Evolutionary conservation across 257 asterid species (phyloP).

Genomic region (Ligustrum vulgare): DNA sequence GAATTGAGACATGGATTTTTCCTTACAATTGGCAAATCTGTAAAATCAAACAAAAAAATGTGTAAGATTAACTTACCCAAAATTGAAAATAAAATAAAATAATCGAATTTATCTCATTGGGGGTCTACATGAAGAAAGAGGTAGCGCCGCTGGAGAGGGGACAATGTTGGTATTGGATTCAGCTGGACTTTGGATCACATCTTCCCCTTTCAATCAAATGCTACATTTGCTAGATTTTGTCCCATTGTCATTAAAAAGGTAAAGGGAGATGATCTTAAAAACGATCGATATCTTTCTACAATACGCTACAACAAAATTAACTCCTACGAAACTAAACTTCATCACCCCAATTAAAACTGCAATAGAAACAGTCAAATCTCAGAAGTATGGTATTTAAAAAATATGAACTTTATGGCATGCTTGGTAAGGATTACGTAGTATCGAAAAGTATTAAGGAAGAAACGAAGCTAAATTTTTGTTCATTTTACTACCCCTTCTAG

Average conservation of each 20-base stretch:
- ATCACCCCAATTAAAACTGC: background rate
- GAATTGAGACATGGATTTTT: conserved; percentile 58
- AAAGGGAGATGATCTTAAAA: background rate
- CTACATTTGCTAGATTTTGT: background rate
- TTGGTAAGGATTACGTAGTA: background rate
- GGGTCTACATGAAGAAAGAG: conserved; percentile 36
- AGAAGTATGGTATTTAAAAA: background rate
- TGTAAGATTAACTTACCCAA: background rate
- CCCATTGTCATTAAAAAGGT: background rate
- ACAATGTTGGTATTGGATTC: conserved; percentile 32
- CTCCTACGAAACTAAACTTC: background rate
- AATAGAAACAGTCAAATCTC: background rate
- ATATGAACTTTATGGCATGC: background rate
- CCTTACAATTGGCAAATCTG: conserved; percentile 69
- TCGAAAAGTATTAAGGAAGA: background rate
- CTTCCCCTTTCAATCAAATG: background rate
- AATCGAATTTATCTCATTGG: background rate
- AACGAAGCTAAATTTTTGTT: background rate
- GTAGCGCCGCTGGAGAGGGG: conserved; percentile 13
- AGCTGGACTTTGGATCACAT: conserved; percentile 29
- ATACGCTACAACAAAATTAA: background rate
- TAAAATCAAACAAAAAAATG: background rate
- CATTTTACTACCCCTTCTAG: background rate
- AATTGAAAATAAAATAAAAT: too few species aligned
- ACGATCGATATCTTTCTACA: background rate